phyloP scores from a whole-genome alignment of 371 early-diverging fungal genomes.

The Blakeslea trispora region DNA sequence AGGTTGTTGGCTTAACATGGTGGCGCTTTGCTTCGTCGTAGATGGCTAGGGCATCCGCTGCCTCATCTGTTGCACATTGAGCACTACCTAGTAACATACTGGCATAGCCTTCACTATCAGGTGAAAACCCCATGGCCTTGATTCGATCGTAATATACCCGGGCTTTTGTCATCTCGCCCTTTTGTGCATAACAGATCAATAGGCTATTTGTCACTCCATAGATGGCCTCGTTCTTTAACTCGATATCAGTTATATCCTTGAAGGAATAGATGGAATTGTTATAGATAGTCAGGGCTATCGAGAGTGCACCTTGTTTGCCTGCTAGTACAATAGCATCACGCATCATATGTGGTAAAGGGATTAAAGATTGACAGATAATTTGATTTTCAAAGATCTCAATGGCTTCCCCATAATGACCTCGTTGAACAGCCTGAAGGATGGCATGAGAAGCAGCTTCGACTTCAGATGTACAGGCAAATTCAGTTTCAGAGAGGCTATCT shows the following conservation, averaged over 20 bases:
- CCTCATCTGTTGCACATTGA: constrained; percentile 57
- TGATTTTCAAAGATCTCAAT: constrained; percentile 22
- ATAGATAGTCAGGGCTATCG: constrained; percentile 35
- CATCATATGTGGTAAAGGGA: constrained; percentile 37
- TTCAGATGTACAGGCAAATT: background rate
- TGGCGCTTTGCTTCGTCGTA: constrained; percentile 64
- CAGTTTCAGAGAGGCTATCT: no score
- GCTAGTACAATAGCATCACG: constrained; percentile 49
- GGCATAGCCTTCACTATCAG: constrained; percentile 58
- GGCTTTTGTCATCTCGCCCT: constrained; percentile 56
- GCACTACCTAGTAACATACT: constrained; percentile 50
- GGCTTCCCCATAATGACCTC: constrained; percentile 24
- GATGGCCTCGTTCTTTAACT: constrained; percentile 20
- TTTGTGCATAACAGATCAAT: constrained; percentile 59
- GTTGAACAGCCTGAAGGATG: constrained; percentile 29
- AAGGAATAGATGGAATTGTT: constrained; percentile 29
- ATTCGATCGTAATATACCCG: constrained; percentile 59
- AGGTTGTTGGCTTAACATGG: constrained; percentile 60
- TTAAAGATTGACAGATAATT: constrained; percentile 12
- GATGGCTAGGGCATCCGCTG: constrained; percentile 56
- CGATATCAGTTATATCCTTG: constrained; percentile 18
- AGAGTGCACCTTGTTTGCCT: constrained; percentile 48
- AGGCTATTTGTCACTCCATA: constrained; percentile 53
- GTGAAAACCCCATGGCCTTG: constrained; percentile 42
- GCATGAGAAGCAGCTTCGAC: constrained; percentile 17